Evolutionary conservation across 164 flowering plant species (phyloP).

Genomic region (Platanus orientalis): DNA sequence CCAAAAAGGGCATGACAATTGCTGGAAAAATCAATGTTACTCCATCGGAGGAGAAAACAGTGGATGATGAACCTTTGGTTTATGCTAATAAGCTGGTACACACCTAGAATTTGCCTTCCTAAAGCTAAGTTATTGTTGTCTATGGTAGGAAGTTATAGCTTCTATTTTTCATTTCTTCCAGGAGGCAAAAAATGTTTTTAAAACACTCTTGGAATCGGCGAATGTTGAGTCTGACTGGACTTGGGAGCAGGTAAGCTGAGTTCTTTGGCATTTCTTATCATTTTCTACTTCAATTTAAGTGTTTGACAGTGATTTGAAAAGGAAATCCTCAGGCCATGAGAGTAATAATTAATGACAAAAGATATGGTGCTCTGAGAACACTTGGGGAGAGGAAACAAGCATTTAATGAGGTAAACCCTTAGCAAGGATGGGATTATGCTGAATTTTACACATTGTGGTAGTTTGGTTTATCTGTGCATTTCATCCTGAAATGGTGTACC

Average conservation of each 20-base stretch:
- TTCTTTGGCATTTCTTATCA: no score
- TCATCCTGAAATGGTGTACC: no score
- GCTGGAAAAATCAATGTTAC: conserved; percentile 63
- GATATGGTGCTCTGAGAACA: conserved; percentile 92
- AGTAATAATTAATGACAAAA: conserved; percentile 84
- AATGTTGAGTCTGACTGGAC: no score
- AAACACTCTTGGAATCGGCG: no score
- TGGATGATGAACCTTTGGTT: conserved; percentile 69
- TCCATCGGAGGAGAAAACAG: conserved; percentile 60
- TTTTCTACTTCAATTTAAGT: not conserved
- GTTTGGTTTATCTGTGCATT: no score
- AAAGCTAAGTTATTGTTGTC: not conserved
- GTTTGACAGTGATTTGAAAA: conserved; percentile 7
- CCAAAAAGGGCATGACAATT: conserved; percentile 57
- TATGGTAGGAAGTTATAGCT: not conserved
- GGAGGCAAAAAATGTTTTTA: no score
- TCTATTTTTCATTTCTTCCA: no score
- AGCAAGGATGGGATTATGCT: not conserved
- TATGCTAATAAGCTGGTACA: conserved; percentile 82
- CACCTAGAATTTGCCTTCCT: not conserved
- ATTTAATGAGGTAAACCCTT: conserved; percentile 76
- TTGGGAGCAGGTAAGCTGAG: no score
- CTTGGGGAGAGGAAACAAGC: conserved; percentile 98
- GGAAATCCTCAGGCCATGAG: conserved; percentile 66
- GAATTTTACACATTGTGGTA: no score